phyloP scores from a whole-genome alignment of 139 green algal species.

The Axilococcus clingmanii region DNA sequence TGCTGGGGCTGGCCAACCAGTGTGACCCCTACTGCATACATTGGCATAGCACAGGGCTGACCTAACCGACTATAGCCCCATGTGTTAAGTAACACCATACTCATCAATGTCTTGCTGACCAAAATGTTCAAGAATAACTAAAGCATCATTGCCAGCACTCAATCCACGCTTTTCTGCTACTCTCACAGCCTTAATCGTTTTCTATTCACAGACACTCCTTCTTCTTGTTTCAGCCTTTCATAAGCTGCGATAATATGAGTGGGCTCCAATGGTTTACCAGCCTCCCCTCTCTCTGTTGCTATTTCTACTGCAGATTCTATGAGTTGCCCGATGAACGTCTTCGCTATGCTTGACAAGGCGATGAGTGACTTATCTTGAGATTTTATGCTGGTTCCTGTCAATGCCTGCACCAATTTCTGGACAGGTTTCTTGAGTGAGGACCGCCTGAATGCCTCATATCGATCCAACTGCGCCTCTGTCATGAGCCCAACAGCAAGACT shows the following conservation, averaged over 20 bases:
- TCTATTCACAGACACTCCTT: too few species aligned
- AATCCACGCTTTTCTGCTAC: neutral
- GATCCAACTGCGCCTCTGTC: constrained; percentile 53
- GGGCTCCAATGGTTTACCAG: constrained; percentile 48
- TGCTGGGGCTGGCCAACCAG: too few species aligned
- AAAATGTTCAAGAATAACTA: too few species aligned
- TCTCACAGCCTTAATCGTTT: neutral
- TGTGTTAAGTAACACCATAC: too few species aligned
- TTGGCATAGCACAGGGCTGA: too few species aligned
- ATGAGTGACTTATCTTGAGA: constrained; percentile 38
- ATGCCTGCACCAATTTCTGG: constrained; percentile 30
- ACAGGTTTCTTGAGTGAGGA: constrained; percentile 41
- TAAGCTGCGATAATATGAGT: constrained; percentile 50
- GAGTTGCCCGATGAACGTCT: constrained; percentile 70
- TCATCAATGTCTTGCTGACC: too few species aligned
- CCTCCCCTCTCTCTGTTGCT: constrained; percentile 36
- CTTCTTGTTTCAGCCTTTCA: constrained; percentile 27
- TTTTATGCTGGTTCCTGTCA: neutral
- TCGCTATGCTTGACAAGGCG: constrained; percentile 54
- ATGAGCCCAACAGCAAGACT: constrained; percentile 44
- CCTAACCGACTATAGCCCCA: too few species aligned
- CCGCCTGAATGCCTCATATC: constrained; percentile 55
- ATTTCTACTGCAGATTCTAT: constrained; percentile 54
- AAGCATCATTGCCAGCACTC: too few species aligned
- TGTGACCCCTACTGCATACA: too few species aligned